These are phyloP conservation scores for Fagus crenata DNA, from an alignment of 306 rosid genomes.

Conservation along the genomic window DNA sequence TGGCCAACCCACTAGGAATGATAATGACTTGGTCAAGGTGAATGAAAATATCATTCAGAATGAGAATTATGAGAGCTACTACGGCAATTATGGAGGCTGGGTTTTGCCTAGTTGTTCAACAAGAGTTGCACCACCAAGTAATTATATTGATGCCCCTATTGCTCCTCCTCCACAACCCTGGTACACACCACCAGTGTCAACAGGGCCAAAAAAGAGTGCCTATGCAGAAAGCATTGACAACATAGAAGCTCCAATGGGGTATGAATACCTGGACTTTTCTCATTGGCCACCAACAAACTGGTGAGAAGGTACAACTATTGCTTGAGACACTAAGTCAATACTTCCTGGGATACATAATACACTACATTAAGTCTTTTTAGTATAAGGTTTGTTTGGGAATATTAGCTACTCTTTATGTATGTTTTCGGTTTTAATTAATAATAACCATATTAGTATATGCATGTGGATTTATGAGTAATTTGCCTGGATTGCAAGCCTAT, in stretches of 20 bases:
- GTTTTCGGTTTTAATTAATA: background rate
- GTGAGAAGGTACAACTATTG: background rate
- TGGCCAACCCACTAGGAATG: background rate
- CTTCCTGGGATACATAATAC: no score
- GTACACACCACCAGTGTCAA: background rate
- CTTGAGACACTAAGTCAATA: no score
- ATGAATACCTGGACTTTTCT: conserved; percentile 14
- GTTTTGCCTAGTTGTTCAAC: no score
- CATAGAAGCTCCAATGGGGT: conserved; percentile 18
- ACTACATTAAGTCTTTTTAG: no score
- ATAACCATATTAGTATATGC: background rate
- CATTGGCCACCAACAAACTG: background rate
- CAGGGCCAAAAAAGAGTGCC: conserved; percentile 2
- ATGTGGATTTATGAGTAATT: no score
- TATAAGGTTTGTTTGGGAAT: background rate
- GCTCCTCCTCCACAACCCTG: background rate
- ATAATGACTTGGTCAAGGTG: background rate
- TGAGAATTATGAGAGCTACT: no score
- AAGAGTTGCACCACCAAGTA: conserved; percentile 13
- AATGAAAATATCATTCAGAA: no score
- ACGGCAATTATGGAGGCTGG: no score
- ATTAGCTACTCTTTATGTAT: background rate
- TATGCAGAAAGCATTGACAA: conserved; percentile 21
- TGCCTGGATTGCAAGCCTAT: no score
- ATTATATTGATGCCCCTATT: conserved; percentile 27